Conservation (phyloP, 2,329 filamentous ascomycete genomes). For the Fusarium virguliforme region DNA sequence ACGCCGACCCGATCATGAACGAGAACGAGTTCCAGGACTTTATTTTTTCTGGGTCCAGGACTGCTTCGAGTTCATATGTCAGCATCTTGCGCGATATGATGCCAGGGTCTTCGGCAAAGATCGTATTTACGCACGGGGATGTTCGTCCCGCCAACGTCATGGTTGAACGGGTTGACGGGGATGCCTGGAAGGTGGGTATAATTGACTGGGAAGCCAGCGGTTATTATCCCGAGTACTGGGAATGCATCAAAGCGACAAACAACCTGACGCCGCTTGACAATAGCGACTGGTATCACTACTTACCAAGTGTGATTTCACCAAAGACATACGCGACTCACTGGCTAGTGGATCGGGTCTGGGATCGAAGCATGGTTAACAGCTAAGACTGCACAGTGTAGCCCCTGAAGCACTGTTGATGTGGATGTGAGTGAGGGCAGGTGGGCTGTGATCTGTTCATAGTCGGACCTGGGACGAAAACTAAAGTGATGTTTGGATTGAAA, state of each 20-base stretch:
- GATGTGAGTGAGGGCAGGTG: too few relatives aligned
- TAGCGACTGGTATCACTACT: not conserved
- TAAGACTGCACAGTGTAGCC: too few relatives aligned
- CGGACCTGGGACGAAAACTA: too few relatives aligned
- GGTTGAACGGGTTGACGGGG: conserved; percentile 7
- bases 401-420: too few relatives aligned
- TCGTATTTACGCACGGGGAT: conserved; percentile 35
- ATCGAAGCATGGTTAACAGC: not conserved
- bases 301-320: not conserved
- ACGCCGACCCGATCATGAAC: conserved; percentile 1
- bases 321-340: not conserved
- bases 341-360: not conserved
- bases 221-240: conserved; percentile 44
- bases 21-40: conserved; percentile 27
- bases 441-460: too few relatives aligned
- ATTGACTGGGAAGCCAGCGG: conserved; percentile 43
- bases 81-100: conserved; percentile 24
- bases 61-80: conserved; percentile 24
- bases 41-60: conserved; percentile 27
- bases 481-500: too few relatives aligned
- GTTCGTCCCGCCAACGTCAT: conserved; percentile 21
- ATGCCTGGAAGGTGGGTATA: conserved; percentile 26
- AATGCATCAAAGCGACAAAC: conserved; percentile 40
- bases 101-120: conserved; percentile 12
- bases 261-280: conserved; percentile 23